Base-by-base conservation (phyloP, 495 filamentous ascomycete species). In the Rhypophila decipiens region DNA sequence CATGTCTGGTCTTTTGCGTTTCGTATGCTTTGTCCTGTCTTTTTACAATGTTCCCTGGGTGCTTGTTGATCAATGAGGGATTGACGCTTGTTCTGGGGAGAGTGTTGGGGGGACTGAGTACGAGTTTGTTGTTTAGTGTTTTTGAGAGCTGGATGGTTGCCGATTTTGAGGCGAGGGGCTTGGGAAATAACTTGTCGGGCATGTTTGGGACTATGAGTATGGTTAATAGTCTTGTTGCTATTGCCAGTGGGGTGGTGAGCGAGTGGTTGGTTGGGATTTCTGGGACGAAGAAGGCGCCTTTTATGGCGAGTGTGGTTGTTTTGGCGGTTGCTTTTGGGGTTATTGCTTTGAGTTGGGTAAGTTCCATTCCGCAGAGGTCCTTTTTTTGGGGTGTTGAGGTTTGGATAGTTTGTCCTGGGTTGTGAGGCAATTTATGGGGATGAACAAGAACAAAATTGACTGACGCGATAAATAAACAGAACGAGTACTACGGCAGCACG, bases 101-200 rank as follows among this genome's bases (percentile, higher is more conserved):
- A 15, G 59, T 75, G 8, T 61, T 79, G 13, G 76, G 78, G n/a
- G 77, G 78, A 1, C 31, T 80, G 15, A 66, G 66, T 50, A 74
- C 76, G 20, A 76, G 73, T 37, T 62, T 82, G 22, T 57, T 80
- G 44, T 79, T 77, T 53, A 72, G 62, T 41, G 73, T 70, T 5
- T 79, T 79, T 56, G 74, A 82, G 62, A 74, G 71, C 45, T 80
- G 75, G 76, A 74, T 82, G 71, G 75, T 80, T 22, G 70, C 74
- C 31, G 76, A 78, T 54, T 73, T 70, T 39, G 58, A 66, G 47
- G 41, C 54, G 21, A 51, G 54, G 13, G 59, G 58, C 38, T 58
- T 69, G 0, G 58, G 54, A 17, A 59, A 53, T 20, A 21, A 54
- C 0, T 40, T 78, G 22, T 64, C 65, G 24, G 49, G 62, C 36